Percentiles rank a stretch among this genome's conserved stretches.
phyloP scores from a whole-genome alignment of 2,329 filamentous ascomycete genomes.

The Xylariales sp. region DNA sequence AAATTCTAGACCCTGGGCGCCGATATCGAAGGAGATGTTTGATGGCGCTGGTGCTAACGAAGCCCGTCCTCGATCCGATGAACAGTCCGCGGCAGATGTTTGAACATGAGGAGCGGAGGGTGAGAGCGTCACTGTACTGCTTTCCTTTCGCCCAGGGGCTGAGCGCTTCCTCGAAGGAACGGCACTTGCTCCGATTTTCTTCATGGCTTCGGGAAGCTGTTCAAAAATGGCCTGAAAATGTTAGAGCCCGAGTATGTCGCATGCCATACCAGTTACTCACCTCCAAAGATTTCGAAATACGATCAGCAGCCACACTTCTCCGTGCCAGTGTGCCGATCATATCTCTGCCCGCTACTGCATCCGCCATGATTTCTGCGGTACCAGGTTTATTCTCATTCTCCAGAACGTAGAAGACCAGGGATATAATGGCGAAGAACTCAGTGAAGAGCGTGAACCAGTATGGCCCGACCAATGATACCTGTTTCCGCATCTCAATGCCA shows the following conservation, averaged over 20 bases:
- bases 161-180: conserved; percentile 51
- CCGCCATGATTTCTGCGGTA: conserved; percentile 74
- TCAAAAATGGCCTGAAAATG: conserved; percentile 68
- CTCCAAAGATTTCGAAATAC: conserved; percentile 72
- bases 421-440: conserved; percentile 76
- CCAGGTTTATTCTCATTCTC: conserved; percentile 74
- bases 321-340: conserved; percentile 75
- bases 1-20: conserved; percentile 2
- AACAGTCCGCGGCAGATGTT: neutral
- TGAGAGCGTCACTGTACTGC: conserved; percentile 22
- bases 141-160: conserved; percentile 40
- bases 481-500: conserved; percentile 70
- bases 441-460: conserved; percentile 88
- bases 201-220: conserved; percentile 69
- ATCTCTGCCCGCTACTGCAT: conserved; percentile 79
- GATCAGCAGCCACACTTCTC: conserved; percentile 82
- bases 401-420: conserved; percentile 72
- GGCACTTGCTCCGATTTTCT: conserved; percentile 39
- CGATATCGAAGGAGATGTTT: conserved; percentile 3
- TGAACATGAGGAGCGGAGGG: conserved; percentile 23
- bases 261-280: conserved; percentile 44
- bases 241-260: neutral
- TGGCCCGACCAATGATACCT: conserved; percentile 69
- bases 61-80: neutral
- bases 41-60: conserved; percentile 3